phyloP scores from a whole-genome alignment of 306 rosid species.

The Rubus parviflorus region DNA sequence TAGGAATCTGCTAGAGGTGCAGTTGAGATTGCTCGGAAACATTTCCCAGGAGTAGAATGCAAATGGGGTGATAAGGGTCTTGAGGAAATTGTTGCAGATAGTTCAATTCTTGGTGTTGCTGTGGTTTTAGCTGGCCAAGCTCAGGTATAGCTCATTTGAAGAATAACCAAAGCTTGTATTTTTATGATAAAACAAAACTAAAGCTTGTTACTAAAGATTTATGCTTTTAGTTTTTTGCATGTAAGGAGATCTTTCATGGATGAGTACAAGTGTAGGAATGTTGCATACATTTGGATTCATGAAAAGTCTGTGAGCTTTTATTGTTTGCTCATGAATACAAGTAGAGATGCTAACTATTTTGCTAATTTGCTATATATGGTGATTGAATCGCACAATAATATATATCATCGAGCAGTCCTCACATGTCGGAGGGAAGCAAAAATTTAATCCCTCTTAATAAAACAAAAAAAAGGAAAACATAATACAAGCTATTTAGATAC shows the following conservation, averaged over 20 bases:
- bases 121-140: conserved; percentile 89
- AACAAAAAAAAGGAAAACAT: not conserved
- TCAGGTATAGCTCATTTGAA: conserved; percentile 48
- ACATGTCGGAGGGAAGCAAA: too few species aligned
- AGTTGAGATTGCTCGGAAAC: conserved; percentile 58
- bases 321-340: too few species aligned
- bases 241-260: too few species aligned
- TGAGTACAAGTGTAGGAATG: too few species aligned
- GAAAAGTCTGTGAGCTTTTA: not conserved
- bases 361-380: too few species aligned
- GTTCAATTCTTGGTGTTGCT: conserved; percentile 70
- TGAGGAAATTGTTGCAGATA: conserved; percentile 58
- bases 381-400: too few species aligned
- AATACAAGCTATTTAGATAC: not conserved
- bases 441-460: not conserved
- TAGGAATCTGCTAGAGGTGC: conserved; percentile 73
- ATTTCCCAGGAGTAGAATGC: conserved; percentile 53
- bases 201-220: not conserved
- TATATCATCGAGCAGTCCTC: too few species aligned
- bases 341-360: too few species aligned
- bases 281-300: not conserved
- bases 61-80: conserved; percentile 83
- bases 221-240: too few species aligned
- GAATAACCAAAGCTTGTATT: not conserved
- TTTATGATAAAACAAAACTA: not conserved